phyloP scores from a whole-genome alignment of 1,139 yeast species.

The Meyerozyma athensensis region DNA sequence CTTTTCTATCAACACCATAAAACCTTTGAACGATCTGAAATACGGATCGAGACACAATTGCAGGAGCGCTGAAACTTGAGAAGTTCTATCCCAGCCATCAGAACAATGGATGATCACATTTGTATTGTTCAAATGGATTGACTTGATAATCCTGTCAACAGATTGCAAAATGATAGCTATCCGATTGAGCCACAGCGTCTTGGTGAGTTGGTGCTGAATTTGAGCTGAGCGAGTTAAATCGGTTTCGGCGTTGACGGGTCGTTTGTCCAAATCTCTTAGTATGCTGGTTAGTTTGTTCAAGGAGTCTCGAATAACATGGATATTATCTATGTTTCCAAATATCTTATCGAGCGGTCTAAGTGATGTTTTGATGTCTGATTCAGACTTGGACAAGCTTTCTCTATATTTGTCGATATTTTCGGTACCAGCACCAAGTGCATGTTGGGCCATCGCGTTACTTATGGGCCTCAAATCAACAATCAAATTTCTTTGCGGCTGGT shows the following conservation, averaged over 20 bases:
- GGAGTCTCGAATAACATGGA: conserved; percentile 92
- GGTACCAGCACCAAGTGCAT: conserved; percentile 95
- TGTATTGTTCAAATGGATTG: conserved; percentile 75
- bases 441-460: conserved; percentile 94
- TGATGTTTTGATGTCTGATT: conserved; percentile 1
- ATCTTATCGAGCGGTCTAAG: conserved; percentile 46
- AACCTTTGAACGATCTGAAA: conserved; percentile 82
- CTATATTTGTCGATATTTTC: conserved; percentile 86
- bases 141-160: conserved; percentile 72
- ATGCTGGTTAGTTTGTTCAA: conserved; percentile 58
- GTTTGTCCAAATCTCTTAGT: conserved; percentile 64
- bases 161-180: conserved; percentile 66
- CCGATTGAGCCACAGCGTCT: conserved; percentile 79
- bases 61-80: conserved; percentile 80
- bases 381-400: conserved; percentile 16
- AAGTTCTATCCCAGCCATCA: conserved; percentile 98
- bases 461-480: conserved; percentile 90
- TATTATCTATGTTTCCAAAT: conserved; percentile 88
- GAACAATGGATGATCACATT: conserved; percentile 90
- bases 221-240: conserved; percentile 13
- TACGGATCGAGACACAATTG: conserved; percentile 89
- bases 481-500: conserved; percentile 55
- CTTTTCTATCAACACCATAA: conserved; percentile 79
- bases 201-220: conserved; percentile 46
- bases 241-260: conserved; percentile 20